Base-by-base conservation (phyloP, 139 green algal species). In the Eudorina sp. region DNA sequence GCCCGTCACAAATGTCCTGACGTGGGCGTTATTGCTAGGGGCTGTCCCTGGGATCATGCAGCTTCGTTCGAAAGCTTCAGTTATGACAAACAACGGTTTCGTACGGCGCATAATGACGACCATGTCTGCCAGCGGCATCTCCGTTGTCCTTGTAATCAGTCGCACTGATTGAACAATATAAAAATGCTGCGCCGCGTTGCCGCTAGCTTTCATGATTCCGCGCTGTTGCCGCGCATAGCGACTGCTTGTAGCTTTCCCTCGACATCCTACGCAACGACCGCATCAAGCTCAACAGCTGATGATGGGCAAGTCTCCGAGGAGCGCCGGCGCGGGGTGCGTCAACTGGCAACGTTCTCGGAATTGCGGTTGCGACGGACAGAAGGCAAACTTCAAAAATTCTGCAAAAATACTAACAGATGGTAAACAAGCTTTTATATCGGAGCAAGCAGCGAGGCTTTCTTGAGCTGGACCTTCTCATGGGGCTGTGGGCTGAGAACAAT, bases 391-490 rank as follows among this genome's bases (percentile, higher is more conserved):
- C 14, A 34, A 74, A 31, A 43, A n/a, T 79, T n/a, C 19, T 53
- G 84, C 92, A 0, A 96, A 95, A 66, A 66, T 66, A 66, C 41
- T 19, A 19, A 53, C 83, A 94, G 90, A 68, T 93, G 21, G 86
- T 94, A 0, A 96, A 96, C 88, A 93, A 94, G 79, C 90, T 97
- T 38, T 74, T 98, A 41, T 98, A 98, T 69, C 91, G 95, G 13
- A 93, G 84, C 86, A 95, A 95, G 73, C 96, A 98, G 90, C 88
- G 96, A 14, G 96, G 96, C 7, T 98, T 96, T 68, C 88, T 98
- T 25, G 96, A 98, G 88, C 94, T 98, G 27, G 96, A 98, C 89
- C 85, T 98, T 21, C 85, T 98, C 51, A 83, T 95, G 70, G 95
- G 96, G 0, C 76, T 96, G 78, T 98, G 95, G 94, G 96, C 96